Base-by-base conservation (phyloP, 2,329 filamentous ascomycete species). In the Helotiales sp. region DNA sequence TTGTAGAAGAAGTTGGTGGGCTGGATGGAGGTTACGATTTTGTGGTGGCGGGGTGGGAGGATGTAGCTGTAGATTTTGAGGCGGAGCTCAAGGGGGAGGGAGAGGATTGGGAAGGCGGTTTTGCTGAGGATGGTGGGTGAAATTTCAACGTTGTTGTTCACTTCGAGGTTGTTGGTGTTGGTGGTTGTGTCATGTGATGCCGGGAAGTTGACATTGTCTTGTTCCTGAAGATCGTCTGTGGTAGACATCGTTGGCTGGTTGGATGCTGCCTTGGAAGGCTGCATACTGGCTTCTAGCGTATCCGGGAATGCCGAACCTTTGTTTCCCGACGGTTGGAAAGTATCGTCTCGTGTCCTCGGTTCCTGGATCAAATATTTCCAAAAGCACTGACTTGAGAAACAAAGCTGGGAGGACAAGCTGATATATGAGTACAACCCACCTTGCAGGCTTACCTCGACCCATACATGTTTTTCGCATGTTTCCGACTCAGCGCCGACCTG, bases 11-110 rank as follows among this genome's bases (percentile, higher is more conserved):
- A 73, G 22, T 74, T 74, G n/a, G 72, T 73, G 26, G 71, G 62
- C 0, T 73, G 74, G 30, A 73, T 66, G 54, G 75, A 73, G 20
- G 73, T 76, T 13, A 70, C 66, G 17, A 77, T 74, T 20, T 62
- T 75, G 60, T 77, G 75, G 13, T 59, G 63, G 3, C 73, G 68
- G 11, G 73, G 50, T 22, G 75, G 74, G 7, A 77, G 70, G 26
- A 77, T 68, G 30, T 71, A 66, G 1, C 28, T 54, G 58, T 76
- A 76, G 28, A 77, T 73, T 61, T 74, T 74, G 0, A 75, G 68
- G 3, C 75, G 73, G 20, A 62, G 47, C 28, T 62, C 75, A 1
- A 73, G 45, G 1, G 75, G 75, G 5, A 77, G 65, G 40, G 65
- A 65, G 11, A 77, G 63, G 64, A 77, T 73, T 10, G 63, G 66